Evolutionary conservation across 306 rosid species (phyloP).

Genomic region (Cercis canadensis): DNA sequence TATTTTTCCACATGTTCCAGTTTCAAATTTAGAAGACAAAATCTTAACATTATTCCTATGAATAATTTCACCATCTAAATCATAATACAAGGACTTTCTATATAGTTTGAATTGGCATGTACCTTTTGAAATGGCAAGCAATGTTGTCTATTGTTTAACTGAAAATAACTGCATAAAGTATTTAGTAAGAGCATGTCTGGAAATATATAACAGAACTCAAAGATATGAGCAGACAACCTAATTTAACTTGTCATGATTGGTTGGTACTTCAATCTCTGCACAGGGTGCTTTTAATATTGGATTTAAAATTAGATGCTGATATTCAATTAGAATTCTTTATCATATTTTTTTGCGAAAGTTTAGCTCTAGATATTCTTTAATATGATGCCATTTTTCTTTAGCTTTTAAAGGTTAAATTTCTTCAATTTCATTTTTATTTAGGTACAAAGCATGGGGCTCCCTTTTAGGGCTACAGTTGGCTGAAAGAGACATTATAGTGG

Average conservation of each 20-base stretch:
- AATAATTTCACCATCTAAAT: conserved; percentile 7
- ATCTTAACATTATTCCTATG: not conserved
- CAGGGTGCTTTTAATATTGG: conserved; percentile 13
- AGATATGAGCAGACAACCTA: not conserved
- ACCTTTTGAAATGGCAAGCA: conserved; percentile 27
- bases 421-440: conserved; percentile 46
- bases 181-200: conserved; percentile 6
- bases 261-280: conserved; percentile 21
- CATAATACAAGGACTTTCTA: conserved; percentile 25
- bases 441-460: conserved; percentile 99
- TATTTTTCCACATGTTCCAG: not conserved
- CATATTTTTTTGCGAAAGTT: conserved; percentile 11
- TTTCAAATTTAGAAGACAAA: conserved; percentile 28
- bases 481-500: conserved; percentile 89
- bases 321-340: conserved; percentile 8
- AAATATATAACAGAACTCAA: conserved; percentile 20
- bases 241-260: conserved; percentile 22
- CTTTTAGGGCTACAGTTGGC: conserved; percentile 88
- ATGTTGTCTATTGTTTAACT: conserved; percentile 18
- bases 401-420: conserved; percentile 37
- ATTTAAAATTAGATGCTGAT: too few relatives aligned
- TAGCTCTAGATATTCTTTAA: conserved; percentile 3
- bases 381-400: conserved; percentile 17
- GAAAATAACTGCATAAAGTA: conserved; percentile 12
- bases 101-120: conserved; percentile 28